A percentile compares a stretch with the other conserved stretches of the same genome.
These are phyloP conservation scores for Boletus sp. DNA, from an alignment of 1,284 basidiomycete species.

Conservation along the genomic window DNA sequence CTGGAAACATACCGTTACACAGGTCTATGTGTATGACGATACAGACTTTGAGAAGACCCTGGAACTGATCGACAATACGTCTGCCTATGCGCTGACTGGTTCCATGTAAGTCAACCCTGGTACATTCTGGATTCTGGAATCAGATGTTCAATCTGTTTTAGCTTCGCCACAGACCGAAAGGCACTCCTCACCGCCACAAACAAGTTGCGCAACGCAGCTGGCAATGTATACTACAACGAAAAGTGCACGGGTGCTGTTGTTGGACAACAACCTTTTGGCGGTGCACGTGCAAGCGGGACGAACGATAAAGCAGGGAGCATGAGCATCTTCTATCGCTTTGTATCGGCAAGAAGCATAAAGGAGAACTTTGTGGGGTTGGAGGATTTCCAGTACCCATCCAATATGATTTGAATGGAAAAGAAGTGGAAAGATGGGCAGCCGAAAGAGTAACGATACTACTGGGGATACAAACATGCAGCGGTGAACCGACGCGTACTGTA, in stretches of 20 bases:
- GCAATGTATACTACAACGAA: conserved; percentile 94
- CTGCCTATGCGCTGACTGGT: conserved; percentile 89
- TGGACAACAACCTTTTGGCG: conserved; percentile 96
- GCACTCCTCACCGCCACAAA: conserved; percentile 75
- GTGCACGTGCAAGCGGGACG: conserved; percentile 88
- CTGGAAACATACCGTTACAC: conserved; percentile 10
- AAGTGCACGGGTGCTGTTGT: conserved; percentile 96
- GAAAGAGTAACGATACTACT: too few relatives aligned
- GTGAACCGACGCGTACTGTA: background rate
- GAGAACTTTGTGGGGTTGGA: conserved; percentile 86
- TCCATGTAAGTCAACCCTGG: conserved; percentile 59
- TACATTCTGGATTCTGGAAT: background rate
- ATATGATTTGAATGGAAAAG: conserved; percentile 52
- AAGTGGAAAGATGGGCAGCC: background rate
- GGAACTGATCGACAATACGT: conserved; percentile 83
- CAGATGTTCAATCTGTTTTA: conserved; percentile 5
- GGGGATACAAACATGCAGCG: too few relatives aligned
- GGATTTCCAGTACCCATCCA: conserved; percentile 81
- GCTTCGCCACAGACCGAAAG: conserved; percentile 78
- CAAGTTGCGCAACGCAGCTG: conserved; percentile 79
- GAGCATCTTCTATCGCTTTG: conserved; percentile 86
- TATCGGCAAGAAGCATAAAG: conserved; percentile 91
- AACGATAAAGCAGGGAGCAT: conserved; percentile 98
- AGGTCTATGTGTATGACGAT: conserved; percentile 86
- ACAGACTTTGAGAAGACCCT: conserved; percentile 81